These are phyloP conservation scores for Cytospora schulzeri DNA, from an alignment of 2,329 filamentous ascomycete genomes.

Conservation along the genomic window DNA sequence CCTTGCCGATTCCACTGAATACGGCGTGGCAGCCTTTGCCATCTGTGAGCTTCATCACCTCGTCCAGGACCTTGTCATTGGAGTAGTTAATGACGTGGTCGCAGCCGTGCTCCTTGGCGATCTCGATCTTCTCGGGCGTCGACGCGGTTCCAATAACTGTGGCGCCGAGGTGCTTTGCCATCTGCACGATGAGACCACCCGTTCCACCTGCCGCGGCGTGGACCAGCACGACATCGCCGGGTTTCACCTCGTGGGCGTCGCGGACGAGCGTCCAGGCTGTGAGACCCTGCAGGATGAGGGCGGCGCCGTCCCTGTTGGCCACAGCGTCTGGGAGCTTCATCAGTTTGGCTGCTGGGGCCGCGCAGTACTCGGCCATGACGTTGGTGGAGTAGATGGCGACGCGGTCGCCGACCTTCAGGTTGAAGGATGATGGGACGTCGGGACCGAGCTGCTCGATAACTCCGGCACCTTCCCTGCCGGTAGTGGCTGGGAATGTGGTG, in stretches of 20 bases:
- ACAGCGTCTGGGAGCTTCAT: slow-evolving; percentile 67
- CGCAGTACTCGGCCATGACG: slow-evolving; percentile 60
- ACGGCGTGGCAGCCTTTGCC: slow-evolving; percentile 75
- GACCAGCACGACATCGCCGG: slow-evolving; percentile 64
- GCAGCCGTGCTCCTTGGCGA: slow-evolving; percentile 72
- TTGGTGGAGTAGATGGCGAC: slow-evolving; percentile 65
- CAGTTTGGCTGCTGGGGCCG: slow-evolving; percentile 54
- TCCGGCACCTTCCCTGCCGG: slow-evolving; percentile 78
- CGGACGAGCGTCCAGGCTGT: slow-evolving; percentile 79
- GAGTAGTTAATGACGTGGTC: slow-evolving; percentile 73
- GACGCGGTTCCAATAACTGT: slow-evolving; percentile 79
- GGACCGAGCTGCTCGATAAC: slow-evolving; percentile 57
- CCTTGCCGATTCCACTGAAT: slow-evolving; percentile 82
- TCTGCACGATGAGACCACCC: slow-evolving; percentile 73
- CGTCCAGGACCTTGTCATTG: slow-evolving; percentile 56
- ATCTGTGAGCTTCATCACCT: slow-evolving; percentile 68
- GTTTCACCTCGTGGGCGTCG: slow-evolving; percentile 54
- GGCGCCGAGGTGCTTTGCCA: slow-evolving; percentile 73
- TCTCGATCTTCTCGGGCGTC: slow-evolving; percentile 69
- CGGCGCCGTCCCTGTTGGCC: slow-evolving; percentile 64
- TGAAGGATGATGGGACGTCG: slow-evolving; percentile 53
- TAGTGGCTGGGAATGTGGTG: slow-evolving; percentile 68
- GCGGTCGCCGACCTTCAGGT: slow-evolving; percentile 65
- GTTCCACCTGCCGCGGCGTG: slow-evolving; percentile 87
- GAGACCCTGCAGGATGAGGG: slow-evolving; percentile 74